Percentiles rank a stretch among this genome's conserved stretches.
These are phyloP conservation scores for Aureobasidium musti DNA, from an alignment of 2,329 filamentous ascomycete species.

Conservation along the genomic window DNA sequence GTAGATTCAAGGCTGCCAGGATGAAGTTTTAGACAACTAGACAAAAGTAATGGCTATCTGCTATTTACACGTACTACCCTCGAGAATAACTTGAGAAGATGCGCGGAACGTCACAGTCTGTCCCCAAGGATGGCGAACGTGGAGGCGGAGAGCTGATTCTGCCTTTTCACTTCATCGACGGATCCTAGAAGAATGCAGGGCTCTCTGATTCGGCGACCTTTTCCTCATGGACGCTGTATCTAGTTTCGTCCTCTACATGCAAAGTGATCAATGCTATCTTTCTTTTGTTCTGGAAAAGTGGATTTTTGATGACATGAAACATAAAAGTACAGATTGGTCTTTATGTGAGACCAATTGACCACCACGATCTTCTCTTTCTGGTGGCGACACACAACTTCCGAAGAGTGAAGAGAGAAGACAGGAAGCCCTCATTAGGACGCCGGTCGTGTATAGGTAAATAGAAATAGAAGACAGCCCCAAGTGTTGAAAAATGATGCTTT, in stretches of 20 bases:
- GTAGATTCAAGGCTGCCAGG: slow-evolving; percentile 44
- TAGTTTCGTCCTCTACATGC: slow-evolving; percentile 25
- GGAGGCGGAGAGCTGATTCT: slow-evolving; percentile 24
- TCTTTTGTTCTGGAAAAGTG: background rate
- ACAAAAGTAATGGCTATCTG: background rate
- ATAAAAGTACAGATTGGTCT: slow-evolving; percentile 16
- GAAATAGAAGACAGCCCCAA: background rate
- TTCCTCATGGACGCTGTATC: slow-evolving; percentile 13
- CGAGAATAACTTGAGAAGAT: background rate
- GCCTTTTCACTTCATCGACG: slow-evolving; percentile 26
- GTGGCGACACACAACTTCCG: background rate
- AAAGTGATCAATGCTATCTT: background rate
- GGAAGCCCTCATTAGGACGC: background rate
- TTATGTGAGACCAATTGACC: background rate
- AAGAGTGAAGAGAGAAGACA: slow-evolving; percentile 27
- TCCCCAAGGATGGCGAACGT: slow-evolving; percentile 23
- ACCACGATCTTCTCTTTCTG: background rate
- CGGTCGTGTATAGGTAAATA: slow-evolving; percentile 4
- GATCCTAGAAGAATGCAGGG: slow-evolving; percentile 33
- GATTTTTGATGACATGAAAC: slow-evolving; percentile 18
- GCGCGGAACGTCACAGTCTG: slow-evolving; percentile 14
- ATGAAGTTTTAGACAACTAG: slow-evolving; percentile 34
- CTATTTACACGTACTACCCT: background rate
- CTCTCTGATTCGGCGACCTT: slow-evolving; percentile 32
- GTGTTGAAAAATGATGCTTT: slow-evolving; percentile 6